Conservation (phyloP, 2,329 filamentous ascomycete genomes). For the Trichoderma sp. region DNA sequence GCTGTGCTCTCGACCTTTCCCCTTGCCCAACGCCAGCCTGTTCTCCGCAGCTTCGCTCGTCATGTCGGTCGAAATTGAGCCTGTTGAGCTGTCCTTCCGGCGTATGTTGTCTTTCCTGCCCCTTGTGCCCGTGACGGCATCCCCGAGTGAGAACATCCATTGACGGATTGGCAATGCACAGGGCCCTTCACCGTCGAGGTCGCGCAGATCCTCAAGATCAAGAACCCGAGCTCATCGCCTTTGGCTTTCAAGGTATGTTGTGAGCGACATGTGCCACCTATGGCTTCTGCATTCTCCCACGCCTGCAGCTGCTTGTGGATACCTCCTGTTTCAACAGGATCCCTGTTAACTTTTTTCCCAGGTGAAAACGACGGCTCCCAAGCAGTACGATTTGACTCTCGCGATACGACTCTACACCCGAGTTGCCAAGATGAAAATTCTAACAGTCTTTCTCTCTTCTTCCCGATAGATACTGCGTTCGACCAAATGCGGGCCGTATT, state of each 20-base stretch:
- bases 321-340: conserved; percentile 11
- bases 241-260: conserved; percentile 65
- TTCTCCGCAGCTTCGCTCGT: conserved; percentile 30
- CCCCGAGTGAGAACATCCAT: conserved; percentile 8
- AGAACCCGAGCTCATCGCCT: conserved; percentile 59
- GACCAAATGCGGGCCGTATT: conserved; percentile 94
- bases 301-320: background rate
- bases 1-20: background rate
- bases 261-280: background rate
- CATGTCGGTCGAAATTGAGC: conserved; percentile 96
- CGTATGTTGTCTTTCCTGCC: conserved; percentile 57
- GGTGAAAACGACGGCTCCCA: conserved; percentile 99
- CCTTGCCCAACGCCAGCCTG: background rate
- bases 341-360: conserved; percentile 37
- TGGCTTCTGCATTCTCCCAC: background rate
- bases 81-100: conserved; percentile 86
- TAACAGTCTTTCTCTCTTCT: background rate
- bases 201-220: conserved; percentile 61
- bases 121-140: background rate
- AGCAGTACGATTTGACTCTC: conserved; percentile 70
- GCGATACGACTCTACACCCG: background rate
- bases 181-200: conserved; percentile 67
- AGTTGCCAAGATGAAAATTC: background rate
- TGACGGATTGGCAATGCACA: conserved; percentile 33
- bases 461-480: conserved; percentile 79